phyloP scores from a whole-genome alignment of 768 basidiomycete species.

The Termitomyces sp. region DNA sequence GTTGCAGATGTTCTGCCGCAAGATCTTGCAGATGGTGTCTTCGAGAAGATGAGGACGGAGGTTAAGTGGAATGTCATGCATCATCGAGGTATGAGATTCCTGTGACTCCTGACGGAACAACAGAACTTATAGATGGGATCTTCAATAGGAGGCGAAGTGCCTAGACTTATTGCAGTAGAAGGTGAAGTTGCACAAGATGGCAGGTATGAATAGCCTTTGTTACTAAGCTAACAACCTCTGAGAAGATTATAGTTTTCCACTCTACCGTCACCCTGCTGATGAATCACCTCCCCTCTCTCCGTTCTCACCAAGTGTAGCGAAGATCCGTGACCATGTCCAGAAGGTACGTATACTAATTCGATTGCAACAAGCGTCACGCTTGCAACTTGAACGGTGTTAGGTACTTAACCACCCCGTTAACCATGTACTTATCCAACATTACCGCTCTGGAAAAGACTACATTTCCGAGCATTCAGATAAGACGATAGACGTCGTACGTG shows the following conservation, averaged over 20 bases:
- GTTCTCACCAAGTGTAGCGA: conserved; percentile 65
- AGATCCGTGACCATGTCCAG: conserved; percentile 62
- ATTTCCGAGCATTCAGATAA: conserved; percentile 89
- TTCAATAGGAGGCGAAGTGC: conserved; percentile 64
- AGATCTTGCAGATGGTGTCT: conserved; percentile 50
- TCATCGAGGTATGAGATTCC: conserved; percentile 51
- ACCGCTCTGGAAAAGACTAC: conserved; percentile 74
- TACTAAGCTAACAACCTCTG: neutral
- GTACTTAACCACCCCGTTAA: conserved; percentile 61
- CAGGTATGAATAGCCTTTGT: conserved; percentile 22
- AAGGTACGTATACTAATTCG: conserved; percentile 20
- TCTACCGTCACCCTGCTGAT: conserved; percentile 82
- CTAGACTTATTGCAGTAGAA: conserved; percentile 58
- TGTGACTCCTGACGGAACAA: neutral
- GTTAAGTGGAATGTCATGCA: conserved; percentile 73
- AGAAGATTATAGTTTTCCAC: conserved; percentile 47
- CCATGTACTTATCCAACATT: conserved; percentile 79
- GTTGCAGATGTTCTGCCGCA: conserved; percentile 51
- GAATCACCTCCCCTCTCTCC: conserved; percentile 62
- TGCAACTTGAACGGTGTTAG: conserved; percentile 13
- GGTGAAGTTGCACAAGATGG: conserved; percentile 44
- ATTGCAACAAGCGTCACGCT: neutral
- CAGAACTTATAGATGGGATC: neutral
- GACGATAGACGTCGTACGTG: conserved; percentile 74
- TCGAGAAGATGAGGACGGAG: conserved; percentile 54